These are phyloP conservation scores for Tulasnella sp. DNA, from an alignment of 768 basidiomycete genomes.

Conservation along the genomic window DNA sequence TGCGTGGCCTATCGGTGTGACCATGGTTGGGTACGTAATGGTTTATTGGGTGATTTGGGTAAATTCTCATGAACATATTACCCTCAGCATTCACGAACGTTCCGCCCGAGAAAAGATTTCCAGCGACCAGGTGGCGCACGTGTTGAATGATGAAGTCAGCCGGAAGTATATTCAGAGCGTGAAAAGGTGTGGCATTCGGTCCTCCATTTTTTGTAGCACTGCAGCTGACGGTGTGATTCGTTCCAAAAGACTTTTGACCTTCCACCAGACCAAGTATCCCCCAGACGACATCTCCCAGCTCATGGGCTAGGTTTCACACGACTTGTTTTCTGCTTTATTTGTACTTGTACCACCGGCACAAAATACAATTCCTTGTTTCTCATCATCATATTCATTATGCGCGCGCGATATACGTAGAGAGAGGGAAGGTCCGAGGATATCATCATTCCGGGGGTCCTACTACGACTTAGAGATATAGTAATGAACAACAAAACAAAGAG, in stretches of 20 bases:
- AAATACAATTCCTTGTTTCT: not conserved
- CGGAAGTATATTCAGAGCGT: slow-evolving; percentile 98
- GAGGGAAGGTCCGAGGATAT: not conserved
- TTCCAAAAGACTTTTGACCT: slow-evolving; percentile 75
- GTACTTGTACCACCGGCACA: not conserved
- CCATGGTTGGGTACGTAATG: slow-evolving; percentile 86
- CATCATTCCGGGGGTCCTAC: not conserved
- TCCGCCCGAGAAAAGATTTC: slow-evolving; percentile 98
- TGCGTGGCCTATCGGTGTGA: slow-evolving; percentile 99
- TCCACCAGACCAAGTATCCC: slow-evolving; percentile 93
- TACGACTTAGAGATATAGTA: not conserved
- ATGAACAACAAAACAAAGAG: not conserved
- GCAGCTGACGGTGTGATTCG: not conserved
- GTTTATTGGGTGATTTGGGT: not conserved
- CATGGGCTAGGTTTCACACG: slow-evolving; percentile 68
- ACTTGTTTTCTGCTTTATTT: not conserved
- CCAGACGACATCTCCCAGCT: slow-evolving; percentile 87
- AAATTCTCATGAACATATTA: slow-evolving; percentile 15
- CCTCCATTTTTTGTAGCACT: slow-evolving; percentile 3
- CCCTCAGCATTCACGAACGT: slow-evolving; percentile 82
- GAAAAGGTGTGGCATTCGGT: slow-evolving; percentile 62
- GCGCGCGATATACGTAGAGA: not conserved
- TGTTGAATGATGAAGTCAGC: slow-evolving; percentile 97
- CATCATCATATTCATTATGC: not conserved
- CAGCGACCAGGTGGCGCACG: slow-evolving; percentile 94